A percentile compares a stretch with the other conserved stretches of the same genome.
Evolutionary conservation across 805 yeast genomes (phyloP).

Genomic region (Yamadazyma paraphyllophila): DNA sequence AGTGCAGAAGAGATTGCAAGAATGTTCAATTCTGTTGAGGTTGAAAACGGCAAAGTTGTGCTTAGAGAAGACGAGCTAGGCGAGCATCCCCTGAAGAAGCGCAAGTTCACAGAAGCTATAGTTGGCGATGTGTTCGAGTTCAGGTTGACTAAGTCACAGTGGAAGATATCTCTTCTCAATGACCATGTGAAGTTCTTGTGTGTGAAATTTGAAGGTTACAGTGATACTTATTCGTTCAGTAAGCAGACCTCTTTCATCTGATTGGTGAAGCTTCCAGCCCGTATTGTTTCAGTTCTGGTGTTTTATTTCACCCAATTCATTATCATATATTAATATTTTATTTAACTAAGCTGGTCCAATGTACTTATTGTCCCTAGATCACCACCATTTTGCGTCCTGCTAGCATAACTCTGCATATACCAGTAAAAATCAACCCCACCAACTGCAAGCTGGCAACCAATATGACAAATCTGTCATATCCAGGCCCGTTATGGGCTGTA

Average conservation of each 20-base stretch:
- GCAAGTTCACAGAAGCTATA: constrained; percentile 10
- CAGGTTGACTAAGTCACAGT: constrained; percentile 40
- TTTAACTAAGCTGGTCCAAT: no score
- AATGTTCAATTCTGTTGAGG: background rate
- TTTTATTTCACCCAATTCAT: no score
- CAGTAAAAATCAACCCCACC: constrained; percentile 17
- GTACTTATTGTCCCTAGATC: no score
- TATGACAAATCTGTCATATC: constrained; percentile 18
- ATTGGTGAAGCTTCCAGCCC: no score
- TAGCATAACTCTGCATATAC: constrained; percentile 16
- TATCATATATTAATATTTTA: no score
- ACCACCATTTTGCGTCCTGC: constrained; percentile 16
- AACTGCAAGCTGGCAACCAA: constrained; percentile 18
- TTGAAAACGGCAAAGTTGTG: background rate
- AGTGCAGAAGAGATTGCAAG: constrained; percentile 1
- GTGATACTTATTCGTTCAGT: constrained; percentile 17
- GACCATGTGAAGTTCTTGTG: constrained; percentile 23
- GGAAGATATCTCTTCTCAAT: constrained; percentile 25
- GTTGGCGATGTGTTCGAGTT: constrained; percentile 44
- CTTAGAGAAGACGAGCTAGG: background rate
- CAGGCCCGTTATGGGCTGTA: background rate
- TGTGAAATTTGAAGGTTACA: constrained; percentile 24
- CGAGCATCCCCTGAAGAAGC: constrained; percentile 10
- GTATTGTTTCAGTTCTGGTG: no score
- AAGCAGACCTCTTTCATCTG: constrained; percentile 1